Percentiles rank a stretch among this genome's conserved stretches.
Conservation (phyloP, 2,329 filamentous ascomycete genomes). For the Epichloe hybrida region DNA sequence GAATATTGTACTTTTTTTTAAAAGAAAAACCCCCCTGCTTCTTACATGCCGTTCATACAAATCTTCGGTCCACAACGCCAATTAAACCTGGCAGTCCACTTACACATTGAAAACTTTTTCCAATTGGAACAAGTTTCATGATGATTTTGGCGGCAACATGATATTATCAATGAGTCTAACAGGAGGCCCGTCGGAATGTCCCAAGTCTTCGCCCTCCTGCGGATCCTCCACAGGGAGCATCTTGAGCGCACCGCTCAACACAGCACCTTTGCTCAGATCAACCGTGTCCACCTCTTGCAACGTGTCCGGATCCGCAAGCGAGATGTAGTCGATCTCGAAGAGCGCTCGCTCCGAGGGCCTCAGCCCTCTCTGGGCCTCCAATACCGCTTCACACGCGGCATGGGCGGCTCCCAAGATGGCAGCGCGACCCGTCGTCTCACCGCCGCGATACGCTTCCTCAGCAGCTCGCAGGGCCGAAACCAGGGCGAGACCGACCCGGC, state of each 20-base stretch:
- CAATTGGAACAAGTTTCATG: neutral
- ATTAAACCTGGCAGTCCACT: neutral
- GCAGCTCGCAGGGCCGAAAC: conserved; percentile 56
- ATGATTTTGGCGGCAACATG: conserved; percentile 41
- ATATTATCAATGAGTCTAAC: conserved; percentile 94
- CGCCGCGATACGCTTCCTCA: conserved; percentile 49
- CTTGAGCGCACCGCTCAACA: conserved; percentile 81
- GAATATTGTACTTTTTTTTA: too few species aligned
- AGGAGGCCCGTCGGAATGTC: conserved; percentile 54
- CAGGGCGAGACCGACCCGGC: conserved; percentile 60
- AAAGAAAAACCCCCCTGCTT: too few species aligned
- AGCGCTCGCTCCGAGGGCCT: conserved; percentile 46
- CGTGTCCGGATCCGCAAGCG: conserved; percentile 71
- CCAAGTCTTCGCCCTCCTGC: conserved; percentile 58
- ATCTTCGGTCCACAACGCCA: neutral
- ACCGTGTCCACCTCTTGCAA: conserved; percentile 66
- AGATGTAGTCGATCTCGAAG: conserved; percentile 87
- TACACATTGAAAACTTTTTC: neutral
- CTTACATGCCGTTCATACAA: neutral
- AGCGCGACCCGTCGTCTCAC: conserved; percentile 37
- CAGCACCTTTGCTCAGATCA: conserved; percentile 57
- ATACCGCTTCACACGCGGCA: conserved; percentile 38
- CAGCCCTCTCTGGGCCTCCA: conserved; percentile 49
- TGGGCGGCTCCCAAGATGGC: conserved; percentile 62
- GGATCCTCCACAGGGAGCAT: conserved; percentile 71